Evolutionary conservation across 768 basidiomycete genomes (phyloP).

Genomic region (Pholiota conissans): DNA sequence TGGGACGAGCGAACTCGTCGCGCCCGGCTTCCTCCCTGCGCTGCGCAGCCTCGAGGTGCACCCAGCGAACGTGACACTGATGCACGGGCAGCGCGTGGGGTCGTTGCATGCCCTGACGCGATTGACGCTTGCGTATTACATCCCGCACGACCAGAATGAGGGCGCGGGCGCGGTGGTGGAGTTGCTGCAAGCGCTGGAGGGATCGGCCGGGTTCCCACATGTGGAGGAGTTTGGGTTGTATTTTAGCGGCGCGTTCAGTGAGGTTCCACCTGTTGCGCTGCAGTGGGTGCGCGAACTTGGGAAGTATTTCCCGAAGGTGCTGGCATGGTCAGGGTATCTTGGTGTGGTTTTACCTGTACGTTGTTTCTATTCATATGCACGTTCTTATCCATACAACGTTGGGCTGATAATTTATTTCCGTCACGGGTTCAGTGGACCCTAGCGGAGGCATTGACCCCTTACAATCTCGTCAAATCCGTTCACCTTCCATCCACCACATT

Average conservation of each 20-base stretch:
- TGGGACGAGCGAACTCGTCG: neutral
- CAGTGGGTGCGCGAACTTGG: conserved; percentile 1
- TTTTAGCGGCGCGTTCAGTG: neutral
- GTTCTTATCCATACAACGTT: neutral
- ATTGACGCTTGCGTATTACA: neutral
- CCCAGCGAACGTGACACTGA: conserved; percentile 2
- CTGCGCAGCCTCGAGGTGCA: conserved; percentile 8
- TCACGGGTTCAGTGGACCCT: neutral
- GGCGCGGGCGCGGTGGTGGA: neutral
- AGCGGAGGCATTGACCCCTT: neutral
- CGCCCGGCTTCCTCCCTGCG: conserved; percentile 4
- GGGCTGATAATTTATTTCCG: neutral
- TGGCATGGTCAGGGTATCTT: neutral
- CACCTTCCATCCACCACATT: conserved; percentile 1
- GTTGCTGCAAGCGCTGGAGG: neutral
- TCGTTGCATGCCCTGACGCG: neutral
- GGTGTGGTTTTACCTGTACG: conserved; percentile 1
- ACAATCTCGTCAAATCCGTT: neutral
- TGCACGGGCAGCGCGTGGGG: conserved; percentile 1
- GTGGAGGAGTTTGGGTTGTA: neutral
- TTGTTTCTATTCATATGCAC: neutral
- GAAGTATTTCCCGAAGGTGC: conserved; percentile 4
- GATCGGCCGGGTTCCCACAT: conserved; percentile 4
- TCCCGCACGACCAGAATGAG: neutral
- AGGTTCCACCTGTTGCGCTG: neutral